phyloP scores from a whole-genome alignment of 768 basidiomycete species.

The Collybia sordida region DNA sequence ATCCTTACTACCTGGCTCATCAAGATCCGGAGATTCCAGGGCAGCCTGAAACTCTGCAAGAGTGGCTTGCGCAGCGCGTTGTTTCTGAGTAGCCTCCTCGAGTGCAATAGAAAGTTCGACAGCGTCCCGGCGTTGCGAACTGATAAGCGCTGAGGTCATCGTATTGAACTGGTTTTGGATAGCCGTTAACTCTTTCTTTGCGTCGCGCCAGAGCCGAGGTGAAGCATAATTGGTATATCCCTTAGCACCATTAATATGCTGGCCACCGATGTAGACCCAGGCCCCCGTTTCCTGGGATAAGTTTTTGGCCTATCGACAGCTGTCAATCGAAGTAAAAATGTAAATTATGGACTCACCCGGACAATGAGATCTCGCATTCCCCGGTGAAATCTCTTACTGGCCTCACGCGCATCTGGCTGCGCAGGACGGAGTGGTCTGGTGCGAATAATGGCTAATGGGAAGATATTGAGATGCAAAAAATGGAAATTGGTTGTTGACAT shows the following conservation, averaged over 20 bases:
- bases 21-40: too few relatives aligned
- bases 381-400: not conserved
- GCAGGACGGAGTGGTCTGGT: not conserved
- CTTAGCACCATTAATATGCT: not conserved
- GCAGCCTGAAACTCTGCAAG: too few relatives aligned
- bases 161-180: not conserved
- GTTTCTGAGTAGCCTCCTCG: too few relatives aligned
- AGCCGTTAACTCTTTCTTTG: not conserved
- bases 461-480: not conserved
- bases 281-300: not conserved
- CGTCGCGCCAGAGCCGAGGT: not conserved
- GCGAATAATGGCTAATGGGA: not conserved
- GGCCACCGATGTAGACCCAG: not conserved
- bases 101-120: too few relatives aligned
- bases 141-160: not conserved
- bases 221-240: not conserved
- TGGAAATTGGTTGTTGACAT: too few relatives aligned
- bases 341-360: not conserved
- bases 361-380: not conserved
- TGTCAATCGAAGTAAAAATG: not conserved
- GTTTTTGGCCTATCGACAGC: not conserved
- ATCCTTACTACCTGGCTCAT: too few relatives aligned
- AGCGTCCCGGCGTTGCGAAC: not conserved
- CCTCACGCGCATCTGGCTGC: not conserved
- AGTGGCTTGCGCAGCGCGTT: too few relatives aligned